Percentiles rank a stretch among this genome's conserved stretches.
These are phyloP conservation scores for Globisporangium cylindrosporum DNA, from an alignment of 352 stramenopile species.

Conservation along the genomic window DNA sequence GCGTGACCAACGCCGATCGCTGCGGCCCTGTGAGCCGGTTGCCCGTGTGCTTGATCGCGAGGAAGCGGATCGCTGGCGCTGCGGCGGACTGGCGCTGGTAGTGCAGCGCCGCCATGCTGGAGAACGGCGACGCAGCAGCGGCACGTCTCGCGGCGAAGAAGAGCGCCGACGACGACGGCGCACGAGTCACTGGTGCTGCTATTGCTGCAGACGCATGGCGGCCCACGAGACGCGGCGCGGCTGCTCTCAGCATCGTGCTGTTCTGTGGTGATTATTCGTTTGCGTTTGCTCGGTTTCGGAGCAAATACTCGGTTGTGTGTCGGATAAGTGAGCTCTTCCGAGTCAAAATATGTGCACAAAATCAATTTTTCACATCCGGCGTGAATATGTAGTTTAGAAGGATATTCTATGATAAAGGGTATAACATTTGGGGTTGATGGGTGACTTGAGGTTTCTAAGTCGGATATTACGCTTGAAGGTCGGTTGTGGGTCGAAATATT, in stretches of 20 bases:
- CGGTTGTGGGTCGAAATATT: background rate
- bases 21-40: slow-evolving; percentile 1
- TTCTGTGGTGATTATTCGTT: background rate
- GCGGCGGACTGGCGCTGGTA: background rate
- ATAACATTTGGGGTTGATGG: background rate
- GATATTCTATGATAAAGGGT: no score
- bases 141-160: background rate
- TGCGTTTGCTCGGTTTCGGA: background rate
- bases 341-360: background rate
- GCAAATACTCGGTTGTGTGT: background rate
- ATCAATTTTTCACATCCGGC: no score
- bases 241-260: background rate
- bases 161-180: background rate
- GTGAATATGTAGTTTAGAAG: background rate
- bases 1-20: slow-evolving; percentile 12
- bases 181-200: background rate
- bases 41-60: slow-evolving; percentile 9
- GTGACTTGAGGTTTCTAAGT: background rate
- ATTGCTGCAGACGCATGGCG: background rate
- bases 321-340: slow-evolving; percentile 4
- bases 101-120: background rate
- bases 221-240: background rate
- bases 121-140: slow-evolving; percentile 7
- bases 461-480: background rate
- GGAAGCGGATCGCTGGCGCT: slow-evolving; percentile 4